phyloP scores from a whole-genome alignment of 257 asterid genomes.

The Eustoma russellianum region DNA sequence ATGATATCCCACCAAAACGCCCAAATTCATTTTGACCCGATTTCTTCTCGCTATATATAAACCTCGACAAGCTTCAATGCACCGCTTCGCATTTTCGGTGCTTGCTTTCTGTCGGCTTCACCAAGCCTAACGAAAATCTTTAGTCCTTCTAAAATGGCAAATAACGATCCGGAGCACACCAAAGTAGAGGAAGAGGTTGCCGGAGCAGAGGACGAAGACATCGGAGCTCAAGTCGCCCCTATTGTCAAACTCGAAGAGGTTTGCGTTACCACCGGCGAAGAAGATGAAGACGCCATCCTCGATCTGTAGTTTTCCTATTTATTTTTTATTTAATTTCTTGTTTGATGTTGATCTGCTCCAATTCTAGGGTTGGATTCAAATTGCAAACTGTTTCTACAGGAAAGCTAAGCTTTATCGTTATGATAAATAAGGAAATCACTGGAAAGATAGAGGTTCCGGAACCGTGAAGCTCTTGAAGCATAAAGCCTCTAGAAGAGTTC shows the following conservation, averaged over 20 bases:
- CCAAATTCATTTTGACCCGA: too few relatives aligned
- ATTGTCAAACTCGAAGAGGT: slow-evolving; percentile 48
- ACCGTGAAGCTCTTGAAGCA: slow-evolving; percentile 39
- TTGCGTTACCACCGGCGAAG: slow-evolving; percentile 55
- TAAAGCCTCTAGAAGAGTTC: slow-evolving; percentile 33
- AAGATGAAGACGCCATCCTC: slow-evolving; percentile 41
- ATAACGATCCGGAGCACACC: slow-evolving; percentile 29
- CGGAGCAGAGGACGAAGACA: slow-evolving; percentile 52
- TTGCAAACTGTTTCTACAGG: slow-evolving; percentile 10
- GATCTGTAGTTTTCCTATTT: slow-evolving; percentile 27
- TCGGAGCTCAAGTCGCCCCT: slow-evolving; percentile 67
- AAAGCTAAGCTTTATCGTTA: slow-evolving; percentile 44
- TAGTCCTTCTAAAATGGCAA: slow-evolving; percentile 19
- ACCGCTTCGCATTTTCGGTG: too few relatives aligned
- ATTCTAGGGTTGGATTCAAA: slow-evolving; percentile 8
- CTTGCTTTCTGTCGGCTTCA: too few relatives aligned
- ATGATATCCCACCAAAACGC: too few relatives aligned
- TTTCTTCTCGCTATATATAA: too few relatives aligned
- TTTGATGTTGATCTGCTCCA: slow-evolving; percentile 9
- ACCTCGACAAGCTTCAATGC: too few relatives aligned
- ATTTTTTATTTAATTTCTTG: not conserved
- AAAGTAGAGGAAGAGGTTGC: slow-evolving; percentile 32
- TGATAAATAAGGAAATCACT: slow-evolving; percentile 39
- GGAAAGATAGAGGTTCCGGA: slow-evolving; percentile 54
- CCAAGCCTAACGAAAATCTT: not conserved